These are phyloP conservation scores for Fragilaria radians DNA, from an alignment of 108 stramenopile genomes.

Conservation along the genomic window DNA sequence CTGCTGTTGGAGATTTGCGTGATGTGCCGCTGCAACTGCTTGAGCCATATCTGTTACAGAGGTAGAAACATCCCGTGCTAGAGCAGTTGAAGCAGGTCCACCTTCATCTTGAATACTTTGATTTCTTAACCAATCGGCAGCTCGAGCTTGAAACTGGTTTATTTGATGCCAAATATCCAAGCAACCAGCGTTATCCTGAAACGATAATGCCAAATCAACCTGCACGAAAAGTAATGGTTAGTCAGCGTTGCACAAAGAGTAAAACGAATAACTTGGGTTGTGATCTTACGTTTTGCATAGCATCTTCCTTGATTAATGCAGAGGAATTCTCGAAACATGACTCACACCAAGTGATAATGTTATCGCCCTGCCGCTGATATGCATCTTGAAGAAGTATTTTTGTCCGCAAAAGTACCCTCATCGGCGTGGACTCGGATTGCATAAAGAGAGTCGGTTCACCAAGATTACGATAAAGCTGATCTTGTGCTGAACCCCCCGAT, in stretches of 20 bases:
- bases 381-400: constrained; percentile 70
- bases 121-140: constrained; percentile 43
- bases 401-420: constrained; percentile 61
- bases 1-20: constrained; percentile 37
- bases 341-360: constrained; percentile 91
- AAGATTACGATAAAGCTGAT: constrained; percentile 43
- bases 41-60: constrained; percentile 35
- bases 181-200: constrained; percentile 88
- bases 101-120: background rate
- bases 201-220: constrained; percentile 79
- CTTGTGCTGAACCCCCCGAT: background rate
- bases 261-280: no score
- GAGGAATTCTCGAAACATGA: constrained; percentile 34
- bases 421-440: constrained; percentile 54
- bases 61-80: background rate
- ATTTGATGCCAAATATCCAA: constrained; percentile 85
- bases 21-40: constrained; percentile 35
- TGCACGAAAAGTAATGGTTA: constrained; percentile 8
- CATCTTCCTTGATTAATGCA: constrained; percentile 1
- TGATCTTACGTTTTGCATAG: background rate
- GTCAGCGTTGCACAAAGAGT: no score
- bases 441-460: constrained; percentile 81
- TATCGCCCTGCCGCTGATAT: constrained; percentile 86
- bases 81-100: background rate
- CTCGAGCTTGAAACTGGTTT: constrained; percentile 60